Evolutionary conservation across 768 basidiomycete genomes (phyloP).

Genomic region (Tulasnella sp.): DNA sequence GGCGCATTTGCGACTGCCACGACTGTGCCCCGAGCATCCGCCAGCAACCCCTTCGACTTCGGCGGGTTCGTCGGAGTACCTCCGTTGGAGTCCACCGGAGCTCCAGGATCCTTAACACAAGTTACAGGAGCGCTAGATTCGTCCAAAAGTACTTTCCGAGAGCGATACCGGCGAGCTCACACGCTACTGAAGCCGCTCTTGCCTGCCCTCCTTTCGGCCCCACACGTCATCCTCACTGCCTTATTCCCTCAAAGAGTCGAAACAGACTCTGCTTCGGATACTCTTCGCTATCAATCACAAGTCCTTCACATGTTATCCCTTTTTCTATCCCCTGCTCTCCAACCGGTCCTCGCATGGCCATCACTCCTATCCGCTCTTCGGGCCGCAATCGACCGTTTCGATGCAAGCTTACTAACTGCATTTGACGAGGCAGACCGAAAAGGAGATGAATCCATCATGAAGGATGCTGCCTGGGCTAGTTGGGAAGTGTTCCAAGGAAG

Average conservation of each 20-base stretch:
- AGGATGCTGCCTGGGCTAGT: slow-evolving; percentile 68
- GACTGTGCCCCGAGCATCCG: background rate
- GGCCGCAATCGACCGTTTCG: slow-evolving; percentile 79
- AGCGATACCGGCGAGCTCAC: slow-evolving; percentile 61
- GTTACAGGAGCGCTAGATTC: background rate
- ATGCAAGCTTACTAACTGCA: slow-evolving; percentile 71
- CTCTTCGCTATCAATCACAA: slow-evolving; percentile 53
- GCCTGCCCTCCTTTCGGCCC: slow-evolving; percentile 48
- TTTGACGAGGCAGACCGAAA: slow-evolving; percentile 82
- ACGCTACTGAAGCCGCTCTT: slow-evolving; percentile 53
- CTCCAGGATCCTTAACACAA: background rate
- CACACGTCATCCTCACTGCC: slow-evolving; percentile 59
- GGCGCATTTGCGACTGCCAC: slow-evolving; percentile 65
- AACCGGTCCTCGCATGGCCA: slow-evolving; percentile 64
- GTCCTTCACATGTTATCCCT: slow-evolving; percentile 61
- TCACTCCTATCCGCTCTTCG: slow-evolving; percentile 57
- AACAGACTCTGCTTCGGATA: slow-evolving; percentile 29
- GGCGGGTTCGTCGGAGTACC: slow-evolving; percentile 35
- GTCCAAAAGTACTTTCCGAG: slow-evolving; percentile 36
- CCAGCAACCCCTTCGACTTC: slow-evolving; percentile 21
- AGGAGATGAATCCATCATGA: slow-evolving; percentile 68
- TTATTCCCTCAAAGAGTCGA: slow-evolving; percentile 36
- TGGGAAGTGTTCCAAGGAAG: slow-evolving; percentile 67
- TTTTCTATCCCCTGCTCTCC: slow-evolving; percentile 63
- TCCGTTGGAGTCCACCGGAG: slow-evolving; percentile 6